Evolutionary conservation across 2,329 filamentous ascomycete species (phyloP).

Genomic region (Cryphonectria japonica): DNA sequence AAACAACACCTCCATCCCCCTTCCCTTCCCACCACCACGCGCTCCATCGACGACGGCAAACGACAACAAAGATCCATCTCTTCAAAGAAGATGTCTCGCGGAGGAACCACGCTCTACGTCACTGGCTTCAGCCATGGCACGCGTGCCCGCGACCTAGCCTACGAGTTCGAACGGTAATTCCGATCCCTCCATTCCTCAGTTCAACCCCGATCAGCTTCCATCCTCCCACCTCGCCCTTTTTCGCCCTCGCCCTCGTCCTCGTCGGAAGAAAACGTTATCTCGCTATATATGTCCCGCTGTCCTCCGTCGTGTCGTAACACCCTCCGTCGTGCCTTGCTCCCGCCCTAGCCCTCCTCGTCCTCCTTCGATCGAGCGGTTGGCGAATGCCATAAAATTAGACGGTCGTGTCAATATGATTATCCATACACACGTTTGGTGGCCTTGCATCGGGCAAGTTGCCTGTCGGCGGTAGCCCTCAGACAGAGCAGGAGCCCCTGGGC

Average conservation of each 20-base stretch:
- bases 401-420: constrained; percentile 27
- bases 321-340: constrained; percentile 31
- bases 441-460: constrained; percentile 44
- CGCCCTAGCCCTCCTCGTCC: constrained; percentile 41
- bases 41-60: constrained; percentile 1
- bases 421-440: constrained; percentile 21
- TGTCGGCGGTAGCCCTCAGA: constrained; percentile 36
- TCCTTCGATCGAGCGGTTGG: constrained; percentile 53
- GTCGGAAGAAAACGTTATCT: constrained; percentile 30
- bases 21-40: constrained; percentile 17
- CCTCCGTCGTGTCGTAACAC: constrained; percentile 39
- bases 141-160: constrained; percentile 97
- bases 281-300: constrained; percentile 26
- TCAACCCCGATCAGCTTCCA: constrained; percentile 30
- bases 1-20: constrained; percentile 7
- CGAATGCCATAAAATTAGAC: constrained; percentile 35
- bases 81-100: constrained; percentile 75
- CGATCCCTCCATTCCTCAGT: constrained; percentile 44
- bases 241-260: constrained; percentile 31
- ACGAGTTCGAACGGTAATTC: constrained; percentile 99
- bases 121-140: constrained; percentile 99
- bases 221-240: constrained; percentile 30
- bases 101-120: constrained; percentile 94
- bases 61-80: constrained; percentile 24
- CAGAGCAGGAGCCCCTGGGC: constrained; percentile 27